Evolutionary conservation across 345 rosid species (phyloP).

Genomic region (Orychophragmus violaceus): DNA sequence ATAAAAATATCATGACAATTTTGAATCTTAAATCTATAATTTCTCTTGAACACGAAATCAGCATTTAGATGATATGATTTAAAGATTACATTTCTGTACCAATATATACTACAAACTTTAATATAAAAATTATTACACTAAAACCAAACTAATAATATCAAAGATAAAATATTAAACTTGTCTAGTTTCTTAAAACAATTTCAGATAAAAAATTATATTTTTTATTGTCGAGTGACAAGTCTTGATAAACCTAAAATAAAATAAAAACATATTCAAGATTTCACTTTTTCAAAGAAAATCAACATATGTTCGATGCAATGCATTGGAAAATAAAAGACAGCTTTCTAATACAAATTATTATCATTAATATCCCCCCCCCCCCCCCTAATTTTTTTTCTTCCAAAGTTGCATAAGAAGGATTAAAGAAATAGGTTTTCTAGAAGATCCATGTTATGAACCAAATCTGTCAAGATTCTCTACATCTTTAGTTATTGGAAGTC

Average conservation of each 20-base stretch:
- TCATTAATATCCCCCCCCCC: background rate
- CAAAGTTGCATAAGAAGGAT: background rate
- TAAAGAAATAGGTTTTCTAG: constrained; percentile 18
- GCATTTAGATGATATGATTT: too few relatives aligned
- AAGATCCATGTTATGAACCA: constrained; percentile 19
- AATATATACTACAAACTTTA: too few relatives aligned
- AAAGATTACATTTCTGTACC: too few relatives aligned
- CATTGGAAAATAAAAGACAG: constrained; percentile 15
- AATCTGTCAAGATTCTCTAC: constrained; percentile 13
- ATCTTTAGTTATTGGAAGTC: constrained; percentile 12
- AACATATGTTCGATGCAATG: constrained; percentile 18
- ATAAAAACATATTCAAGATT: background rate
- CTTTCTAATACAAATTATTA: background rate
- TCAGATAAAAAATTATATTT: background rate
- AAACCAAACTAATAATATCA: too few relatives aligned
- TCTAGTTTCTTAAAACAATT: background rate
- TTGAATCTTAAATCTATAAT: too few relatives aligned
- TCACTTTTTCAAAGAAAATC: constrained; percentile 8
- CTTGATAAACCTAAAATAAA: background rate
- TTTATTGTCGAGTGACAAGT: background rate
- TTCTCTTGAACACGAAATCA: too few relatives aligned
- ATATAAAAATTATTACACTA: too few relatives aligned
- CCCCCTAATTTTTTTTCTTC: background rate
- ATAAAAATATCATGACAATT: too few relatives aligned
- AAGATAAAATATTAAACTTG: too few relatives aligned